A percentile compares a stretch with the other conserved stretches of the same genome.
These are phyloP conservation scores for Acanthamoeba pearcei DNA, from an alignment of 208 protist genomes.

Conservation along the genomic window DNA sequence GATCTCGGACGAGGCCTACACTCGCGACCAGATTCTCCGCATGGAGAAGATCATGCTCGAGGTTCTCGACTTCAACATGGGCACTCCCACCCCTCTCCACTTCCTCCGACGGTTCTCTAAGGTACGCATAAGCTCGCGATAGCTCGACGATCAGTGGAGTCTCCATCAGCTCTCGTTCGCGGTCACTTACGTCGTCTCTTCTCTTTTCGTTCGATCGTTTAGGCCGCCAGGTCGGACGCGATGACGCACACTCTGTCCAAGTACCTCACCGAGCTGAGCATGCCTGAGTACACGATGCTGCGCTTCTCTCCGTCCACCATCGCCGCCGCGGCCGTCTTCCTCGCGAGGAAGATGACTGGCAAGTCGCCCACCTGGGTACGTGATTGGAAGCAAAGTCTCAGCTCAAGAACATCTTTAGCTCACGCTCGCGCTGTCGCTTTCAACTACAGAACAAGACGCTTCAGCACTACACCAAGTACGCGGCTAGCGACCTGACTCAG, in stretches of 20 bases:
- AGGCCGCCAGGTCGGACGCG: conserved; percentile 34
- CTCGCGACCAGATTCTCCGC: conserved; percentile 52
- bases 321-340: conserved; percentile 82
- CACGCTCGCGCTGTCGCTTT: neutral
- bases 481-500: neutral
- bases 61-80: conserved; percentile 62
- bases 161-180: neutral
- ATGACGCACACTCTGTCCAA: conserved; percentile 72
- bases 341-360: conserved; percentile 74
- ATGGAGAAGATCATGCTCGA: conserved; percentile 66
- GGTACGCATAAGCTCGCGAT: neutral
- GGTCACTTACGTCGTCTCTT: neutral
- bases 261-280: conserved; percentile 81
- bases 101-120: conserved; percentile 76
- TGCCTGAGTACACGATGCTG: conserved; percentile 81
- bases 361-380: conserved; percentile 66
- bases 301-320: conserved; percentile 83
- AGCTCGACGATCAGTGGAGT: neutral
- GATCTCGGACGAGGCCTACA: conserved; percentile 66
- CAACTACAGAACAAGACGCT: conserved; percentile 58
- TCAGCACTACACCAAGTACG: conserved; percentile 65
- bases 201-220: neutral
- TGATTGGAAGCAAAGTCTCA: neutral
- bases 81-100: conserved; percentile 59
- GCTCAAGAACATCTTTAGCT: neutral